Conservation (phyloP, 805 yeast genomes). For the Suhomyces canberraensis region DNA sequence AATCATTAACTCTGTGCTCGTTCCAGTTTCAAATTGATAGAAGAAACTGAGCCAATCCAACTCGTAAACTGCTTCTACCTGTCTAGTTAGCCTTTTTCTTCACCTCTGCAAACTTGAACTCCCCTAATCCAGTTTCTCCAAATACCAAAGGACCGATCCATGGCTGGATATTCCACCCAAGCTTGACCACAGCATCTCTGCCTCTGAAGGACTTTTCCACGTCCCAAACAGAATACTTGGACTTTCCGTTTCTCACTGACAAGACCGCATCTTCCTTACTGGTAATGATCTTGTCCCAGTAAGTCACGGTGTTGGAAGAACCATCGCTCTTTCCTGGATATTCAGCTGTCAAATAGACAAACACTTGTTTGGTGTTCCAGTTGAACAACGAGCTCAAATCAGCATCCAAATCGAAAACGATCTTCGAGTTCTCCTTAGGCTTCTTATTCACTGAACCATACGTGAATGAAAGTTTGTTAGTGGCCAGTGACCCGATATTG, state of each 20-base stretch:
- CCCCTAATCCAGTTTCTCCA: slow-evolving; percentile 46
- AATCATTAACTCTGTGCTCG: no score
- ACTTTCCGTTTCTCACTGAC: slow-evolving; percentile 47
- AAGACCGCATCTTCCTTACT: slow-evolving; percentile 57
- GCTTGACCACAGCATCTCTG: slow-evolving; percentile 61
- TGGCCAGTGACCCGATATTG: slow-evolving; percentile 37
- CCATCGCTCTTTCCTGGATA: slow-evolving; percentile 50
- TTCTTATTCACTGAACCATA: slow-evolving; percentile 65
- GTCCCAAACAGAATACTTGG: slow-evolving; percentile 89
- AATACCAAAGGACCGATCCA: slow-evolving; percentile 74
- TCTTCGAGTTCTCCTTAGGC: slow-evolving; percentile 72
- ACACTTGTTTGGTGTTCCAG: slow-evolving; percentile 98
- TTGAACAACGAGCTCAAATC: slow-evolving; percentile 82
- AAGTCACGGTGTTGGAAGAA: slow-evolving; percentile 65
- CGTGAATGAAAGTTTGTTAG: slow-evolving; percentile 51
- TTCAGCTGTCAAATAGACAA: slow-evolving; percentile 85
- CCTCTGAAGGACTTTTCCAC: slow-evolving; percentile 57
- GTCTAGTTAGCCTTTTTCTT: no score
- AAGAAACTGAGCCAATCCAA: no score
- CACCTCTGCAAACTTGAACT: slow-evolving; percentile 30
- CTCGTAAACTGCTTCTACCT: no score
- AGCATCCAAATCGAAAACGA: slow-evolving; percentile 67
- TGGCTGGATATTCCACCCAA: slow-evolving; percentile 94
- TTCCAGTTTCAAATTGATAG: no score
- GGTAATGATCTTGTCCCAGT: slow-evolving; percentile 86